phyloP scores from a whole-genome alignment of 495 filamentous ascomycete species.

The Talaromyces adpressus region DNA sequence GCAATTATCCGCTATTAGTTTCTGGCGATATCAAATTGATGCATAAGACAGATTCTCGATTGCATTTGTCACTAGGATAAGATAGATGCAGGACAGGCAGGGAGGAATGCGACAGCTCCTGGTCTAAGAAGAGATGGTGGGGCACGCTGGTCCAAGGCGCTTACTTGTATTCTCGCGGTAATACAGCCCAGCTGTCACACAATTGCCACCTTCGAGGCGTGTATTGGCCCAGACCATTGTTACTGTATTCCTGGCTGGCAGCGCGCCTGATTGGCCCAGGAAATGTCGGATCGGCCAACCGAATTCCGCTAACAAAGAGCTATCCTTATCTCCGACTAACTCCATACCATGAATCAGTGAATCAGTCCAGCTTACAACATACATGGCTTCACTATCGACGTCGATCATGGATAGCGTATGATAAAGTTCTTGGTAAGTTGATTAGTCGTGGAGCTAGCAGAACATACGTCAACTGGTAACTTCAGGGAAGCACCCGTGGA shows the following conservation, averaged over 20 bases:
- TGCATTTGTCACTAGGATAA: background rate
- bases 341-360: background rate
- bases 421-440: too few relatives aligned
- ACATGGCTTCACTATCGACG: background rate
- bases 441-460: too few relatives aligned
- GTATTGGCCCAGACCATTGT: background rate
- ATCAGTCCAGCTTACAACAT: too few relatives aligned
- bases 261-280: background rate
- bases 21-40: background rate
- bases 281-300: background rate
- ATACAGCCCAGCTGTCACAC: background rate
- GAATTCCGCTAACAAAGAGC: background rate
- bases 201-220: background rate
- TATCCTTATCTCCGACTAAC: background rate
- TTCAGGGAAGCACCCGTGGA: too few relatives aligned
- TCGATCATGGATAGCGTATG: background rate
- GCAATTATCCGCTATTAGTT: background rate
- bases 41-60: background rate
- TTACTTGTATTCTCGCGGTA: background rate
- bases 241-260: background rate
- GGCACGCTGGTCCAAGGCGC: background rate
- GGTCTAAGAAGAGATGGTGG: background rate
- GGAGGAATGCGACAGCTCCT: background rate
- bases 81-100: background rate
- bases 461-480: too few relatives aligned